Evolutionary conservation across 176 grass and related monocot genomes (phyloP).

Genomic region (Eleusine coracana): DNA sequence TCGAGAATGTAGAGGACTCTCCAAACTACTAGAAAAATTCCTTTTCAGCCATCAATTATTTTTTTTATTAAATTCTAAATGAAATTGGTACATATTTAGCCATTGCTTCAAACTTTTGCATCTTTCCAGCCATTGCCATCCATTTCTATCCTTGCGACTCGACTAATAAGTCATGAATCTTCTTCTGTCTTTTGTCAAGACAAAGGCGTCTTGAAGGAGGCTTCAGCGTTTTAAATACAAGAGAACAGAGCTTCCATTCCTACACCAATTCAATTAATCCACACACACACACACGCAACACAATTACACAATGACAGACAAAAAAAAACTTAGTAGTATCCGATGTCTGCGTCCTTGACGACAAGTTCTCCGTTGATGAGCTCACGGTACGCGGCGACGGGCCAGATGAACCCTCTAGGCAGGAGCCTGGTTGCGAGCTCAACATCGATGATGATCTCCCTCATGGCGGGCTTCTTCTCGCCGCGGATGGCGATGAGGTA

Average conservation of each 20-base stretch:
- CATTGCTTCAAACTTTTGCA: too few species aligned
- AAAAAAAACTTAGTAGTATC: not conserved
- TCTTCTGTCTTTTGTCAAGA: too few species aligned
- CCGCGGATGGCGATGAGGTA: not conserved
- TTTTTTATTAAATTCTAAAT: too few species aligned
- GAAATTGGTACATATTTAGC: too few species aligned
- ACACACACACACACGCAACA: not conserved
- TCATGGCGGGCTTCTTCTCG: conserved; percentile 8
- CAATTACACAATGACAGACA: not conserved
- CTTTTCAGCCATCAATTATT: too few species aligned
- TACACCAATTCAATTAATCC: not conserved
- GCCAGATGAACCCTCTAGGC: conserved; percentile 4
- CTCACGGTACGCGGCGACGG: not conserved
- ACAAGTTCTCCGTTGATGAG: conserved; percentile 10
- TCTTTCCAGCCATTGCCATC: too few species aligned
- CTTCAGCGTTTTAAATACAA: not conserved
- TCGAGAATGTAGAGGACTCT: too few species aligned
- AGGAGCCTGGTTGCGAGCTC: not conserved
- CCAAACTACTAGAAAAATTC: too few species aligned
- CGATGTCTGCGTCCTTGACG: not conserved
- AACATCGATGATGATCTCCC: conserved; percentile 12
- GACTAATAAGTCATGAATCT: too few species aligned
- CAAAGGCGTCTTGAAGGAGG: too few species aligned
- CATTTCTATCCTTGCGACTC: too few species aligned
- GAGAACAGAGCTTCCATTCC: not conserved